Conservation (phyloP, 2,329 filamentous ascomycete species). For the Nectriaceae sp. region DNA sequence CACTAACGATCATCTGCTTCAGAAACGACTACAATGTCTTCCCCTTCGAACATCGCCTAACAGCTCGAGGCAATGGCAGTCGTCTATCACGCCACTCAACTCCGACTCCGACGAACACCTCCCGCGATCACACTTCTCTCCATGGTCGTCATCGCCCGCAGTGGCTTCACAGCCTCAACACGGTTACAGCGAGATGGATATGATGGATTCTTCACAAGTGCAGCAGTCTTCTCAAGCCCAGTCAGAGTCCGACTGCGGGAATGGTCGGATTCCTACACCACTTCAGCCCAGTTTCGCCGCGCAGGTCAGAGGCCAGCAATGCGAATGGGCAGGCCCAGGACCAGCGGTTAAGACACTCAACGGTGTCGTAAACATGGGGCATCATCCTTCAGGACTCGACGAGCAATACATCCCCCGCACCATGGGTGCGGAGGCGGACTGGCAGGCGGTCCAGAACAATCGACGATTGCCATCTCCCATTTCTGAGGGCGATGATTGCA, state of each 20-base stretch:
- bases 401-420: constrained; percentile 52
- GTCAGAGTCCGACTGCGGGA: constrained; percentile 27
- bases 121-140: constrained; percentile 33
- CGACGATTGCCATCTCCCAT: constrained; percentile 61
- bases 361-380: constrained; percentile 40
- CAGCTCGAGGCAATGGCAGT: constrained; percentile 30
- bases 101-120: constrained; percentile 41
- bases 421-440: constrained; percentile 47
- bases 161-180: constrained; percentile 16
- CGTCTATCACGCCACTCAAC: constrained; percentile 41
- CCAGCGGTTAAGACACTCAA: constrained; percentile 37
- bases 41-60: constrained; percentile 50
- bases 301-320: constrained; percentile 55
- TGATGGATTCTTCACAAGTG: constrained; percentile 40
- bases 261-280: constrained; percentile 58
- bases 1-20: constrained; percentile 18
- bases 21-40: constrained; percentile 59
- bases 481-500: constrained; percentile 55
- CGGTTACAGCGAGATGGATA: constrained; percentile 50
- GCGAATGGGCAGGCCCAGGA: constrained; percentile 39
- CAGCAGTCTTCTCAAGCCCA: constrained; percentile 17
- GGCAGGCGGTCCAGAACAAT: constrained; percentile 55
- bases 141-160: constrained; percentile 32
- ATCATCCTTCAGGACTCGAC: constrained; percentile 43
- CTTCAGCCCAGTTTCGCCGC: constrained; percentile 60